Conservation (phyloP, 352 stramenopile species). For the Phytophthora syringae region DNA sequence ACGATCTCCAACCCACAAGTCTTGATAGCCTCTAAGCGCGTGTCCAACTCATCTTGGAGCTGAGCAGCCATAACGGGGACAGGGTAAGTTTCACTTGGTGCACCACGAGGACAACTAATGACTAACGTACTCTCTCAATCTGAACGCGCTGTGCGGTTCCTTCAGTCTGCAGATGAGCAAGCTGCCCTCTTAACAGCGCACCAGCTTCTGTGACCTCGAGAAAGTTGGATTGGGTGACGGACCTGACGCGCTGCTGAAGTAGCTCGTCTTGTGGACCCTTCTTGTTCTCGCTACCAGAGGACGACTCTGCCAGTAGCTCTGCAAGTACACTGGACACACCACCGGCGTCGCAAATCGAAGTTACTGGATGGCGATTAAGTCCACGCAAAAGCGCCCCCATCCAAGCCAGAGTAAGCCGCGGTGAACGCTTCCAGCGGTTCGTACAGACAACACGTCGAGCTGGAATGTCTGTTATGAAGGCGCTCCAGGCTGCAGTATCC, state of each 20-base stretch:
- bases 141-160: slow-evolving; percentile 52
- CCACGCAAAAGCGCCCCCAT: slow-evolving; percentile 71
- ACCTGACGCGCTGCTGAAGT: slow-evolving; percentile 3
- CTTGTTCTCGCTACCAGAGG: slow-evolving; percentile 1
- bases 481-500: slow-evolving; percentile 46
- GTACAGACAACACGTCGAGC: slow-evolving; percentile 69
- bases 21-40: slow-evolving; percentile 57
- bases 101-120: too few species aligned
- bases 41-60: slow-evolving; percentile 70
- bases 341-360: slow-evolving; percentile 76
- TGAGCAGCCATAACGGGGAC: slow-evolving; percentile 21
- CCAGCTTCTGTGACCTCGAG: slow-evolving; percentile 4
- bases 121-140: slow-evolving; percentile 43
- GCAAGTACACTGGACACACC: slow-evolving; percentile 65
- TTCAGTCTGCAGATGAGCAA: slow-evolving; percentile 58
- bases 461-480: slow-evolving; percentile 42
- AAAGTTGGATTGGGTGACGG: not conserved
- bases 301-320: slow-evolving; percentile 33
- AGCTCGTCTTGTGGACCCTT: not conserved
- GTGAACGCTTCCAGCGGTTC: slow-evolving; percentile 51
- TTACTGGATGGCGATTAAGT: slow-evolving; percentile 75
- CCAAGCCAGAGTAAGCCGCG: slow-evolving; percentile 53
- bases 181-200: slow-evolving; percentile 45
- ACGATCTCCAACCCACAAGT: slow-evolving; percentile 72
- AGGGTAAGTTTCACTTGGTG: slow-evolving; percentile 12